Conservation (phyloP, 1,284 basidiomycete genomes). For the Puccinia polysora region DNA sequence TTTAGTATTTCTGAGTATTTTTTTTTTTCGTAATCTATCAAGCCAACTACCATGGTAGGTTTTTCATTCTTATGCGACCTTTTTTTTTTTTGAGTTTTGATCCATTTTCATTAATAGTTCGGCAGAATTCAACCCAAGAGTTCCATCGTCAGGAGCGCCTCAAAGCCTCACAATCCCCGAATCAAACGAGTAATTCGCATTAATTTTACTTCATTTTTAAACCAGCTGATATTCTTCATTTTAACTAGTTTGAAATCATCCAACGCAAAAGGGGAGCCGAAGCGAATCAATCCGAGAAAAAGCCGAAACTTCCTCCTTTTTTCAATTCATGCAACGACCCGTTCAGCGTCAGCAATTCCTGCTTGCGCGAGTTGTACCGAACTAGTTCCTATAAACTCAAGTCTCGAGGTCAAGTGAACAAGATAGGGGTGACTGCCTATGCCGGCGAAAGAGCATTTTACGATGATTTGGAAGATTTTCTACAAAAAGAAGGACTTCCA, state of each 20-base stretch:
- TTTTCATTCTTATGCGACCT: too few species aligned
- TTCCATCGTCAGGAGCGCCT: not conserved
- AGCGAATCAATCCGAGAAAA: not conserved
- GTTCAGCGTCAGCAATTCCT: conserved; percentile 9
- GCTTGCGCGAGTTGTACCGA: conserved; percentile 22
- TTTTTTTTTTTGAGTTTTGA: not conserved
- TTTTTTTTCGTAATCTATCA: not conserved
- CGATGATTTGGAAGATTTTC: conserved; percentile 14
- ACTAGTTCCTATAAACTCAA: conserved; percentile 7
- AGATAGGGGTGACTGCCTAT: conserved; percentile 25
- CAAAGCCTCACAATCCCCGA: not conserved
- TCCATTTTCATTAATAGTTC: conserved; percentile 7
- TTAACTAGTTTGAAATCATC: not conserved
- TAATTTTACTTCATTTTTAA: not conserved
- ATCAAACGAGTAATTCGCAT: not conserved
- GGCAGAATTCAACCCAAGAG: conserved; percentile 15
- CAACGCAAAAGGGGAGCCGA: not conserved
- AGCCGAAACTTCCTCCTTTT: not conserved
- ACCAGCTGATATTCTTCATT: not conserved
- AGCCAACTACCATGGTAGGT: conserved; percentile 33
- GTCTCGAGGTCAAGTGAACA: not conserved
- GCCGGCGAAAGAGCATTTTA: conserved; percentile 13
- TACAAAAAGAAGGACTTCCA: not conserved
- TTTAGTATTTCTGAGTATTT: not conserved
- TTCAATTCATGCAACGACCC: not conserved